A percentile compares a stretch with the other conserved stretches of the same genome.
These are phyloP conservation scores for Diaporthe sp. DNA, from an alignment of 2,329 filamentous ascomycete species.

Conservation along the genomic window DNA sequence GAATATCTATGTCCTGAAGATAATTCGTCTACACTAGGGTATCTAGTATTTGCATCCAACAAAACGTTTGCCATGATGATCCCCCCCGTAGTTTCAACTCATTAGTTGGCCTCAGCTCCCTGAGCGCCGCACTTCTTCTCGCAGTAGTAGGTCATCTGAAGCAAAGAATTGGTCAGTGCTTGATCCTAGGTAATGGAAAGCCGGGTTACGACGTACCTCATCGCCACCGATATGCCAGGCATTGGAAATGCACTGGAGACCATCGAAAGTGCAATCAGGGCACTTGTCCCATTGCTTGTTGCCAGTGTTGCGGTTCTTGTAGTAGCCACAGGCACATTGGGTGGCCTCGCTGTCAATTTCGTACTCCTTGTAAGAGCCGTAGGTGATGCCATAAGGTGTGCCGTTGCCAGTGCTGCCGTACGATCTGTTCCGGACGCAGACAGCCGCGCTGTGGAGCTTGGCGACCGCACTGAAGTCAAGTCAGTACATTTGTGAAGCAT, in stretches of 20 bases:
- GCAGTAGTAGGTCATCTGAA: constrained; percentile 43
- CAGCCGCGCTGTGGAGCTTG: constrained; percentile 8
- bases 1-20: not conserved
- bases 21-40: not conserved
- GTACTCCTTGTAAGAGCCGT: constrained; percentile 1
- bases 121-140: constrained; percentile 41
- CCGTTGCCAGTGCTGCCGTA: constrained; percentile 3
- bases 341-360: constrained; percentile 29
- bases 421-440: constrained; percentile 1
- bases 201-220: constrained; percentile 6
- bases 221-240: constrained; percentile 42
- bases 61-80: not conserved
- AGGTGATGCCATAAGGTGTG: not conserved
- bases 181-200: not conserved
- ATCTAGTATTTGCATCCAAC: not conserved
- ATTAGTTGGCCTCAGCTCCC: constrained; percentile 39
- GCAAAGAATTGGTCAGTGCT: not conserved
- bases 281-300: constrained; percentile 44
- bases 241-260: constrained; percentile 37
- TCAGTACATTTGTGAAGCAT: not conserved
- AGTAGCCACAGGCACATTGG: constrained; percentile 40
- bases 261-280: constrained; percentile 41
- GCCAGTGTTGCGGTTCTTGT: constrained; percentile 42
- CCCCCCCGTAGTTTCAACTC: not conserved
- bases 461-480: not conserved